phyloP scores from a whole-genome alignment of 2,329 filamentous ascomycete species.

The Apiospora malaysiana region DNA sequence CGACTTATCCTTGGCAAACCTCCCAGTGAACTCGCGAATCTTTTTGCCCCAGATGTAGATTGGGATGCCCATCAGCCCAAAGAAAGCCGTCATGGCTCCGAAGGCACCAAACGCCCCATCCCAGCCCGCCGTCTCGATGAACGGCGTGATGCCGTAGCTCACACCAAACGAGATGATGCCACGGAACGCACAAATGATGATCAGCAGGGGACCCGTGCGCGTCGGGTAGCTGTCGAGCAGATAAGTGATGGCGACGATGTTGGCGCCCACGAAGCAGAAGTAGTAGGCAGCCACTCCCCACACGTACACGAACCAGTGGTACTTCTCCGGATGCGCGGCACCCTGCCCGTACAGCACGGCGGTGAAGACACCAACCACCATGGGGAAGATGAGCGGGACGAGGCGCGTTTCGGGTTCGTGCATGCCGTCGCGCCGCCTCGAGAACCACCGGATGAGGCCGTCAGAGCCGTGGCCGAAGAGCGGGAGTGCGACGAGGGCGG shows the following conservation, averaged over 20 bases:
- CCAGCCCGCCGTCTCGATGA: slow-evolving; percentile 37
- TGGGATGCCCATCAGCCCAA: slow-evolving; percentile 38
- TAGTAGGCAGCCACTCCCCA: slow-evolving; percentile 37
- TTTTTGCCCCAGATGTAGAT: slow-evolving; percentile 40
- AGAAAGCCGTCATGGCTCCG: slow-evolving; percentile 37
- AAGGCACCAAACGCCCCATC: slow-evolving; percentile 42
- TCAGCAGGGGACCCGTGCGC: slow-evolving; percentile 47
- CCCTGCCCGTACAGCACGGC: slow-evolving; percentile 46
- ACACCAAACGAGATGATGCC: slow-evolving; percentile 52
- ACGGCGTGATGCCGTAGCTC: slow-evolving; percentile 37
- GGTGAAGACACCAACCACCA: slow-evolving; percentile 44
- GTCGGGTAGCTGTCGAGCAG: slow-evolving; percentile 51
- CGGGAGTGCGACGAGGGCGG: slow-evolving; percentile 44
- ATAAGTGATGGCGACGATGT: slow-evolving; percentile 51
- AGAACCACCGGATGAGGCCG: slow-evolving; percentile 42
- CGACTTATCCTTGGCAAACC: slow-evolving; percentile 29
- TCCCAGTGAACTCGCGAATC: slow-evolving; percentile 36
- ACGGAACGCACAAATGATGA: slow-evolving; percentile 52
- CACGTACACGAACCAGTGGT: slow-evolving; percentile 43
- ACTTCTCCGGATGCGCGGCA: slow-evolving; percentile 40
- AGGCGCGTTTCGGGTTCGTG: slow-evolving; percentile 49
- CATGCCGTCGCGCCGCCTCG: slow-evolving; percentile 44
- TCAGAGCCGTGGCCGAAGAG: slow-evolving; percentile 47
- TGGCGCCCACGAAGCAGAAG: slow-evolving; percentile 47
- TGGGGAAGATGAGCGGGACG: slow-evolving; percentile 42